phyloP scores from a whole-genome alignment of 2,329 filamentous ascomycete genomes.

The Akanthomyces lecanii region DNA sequence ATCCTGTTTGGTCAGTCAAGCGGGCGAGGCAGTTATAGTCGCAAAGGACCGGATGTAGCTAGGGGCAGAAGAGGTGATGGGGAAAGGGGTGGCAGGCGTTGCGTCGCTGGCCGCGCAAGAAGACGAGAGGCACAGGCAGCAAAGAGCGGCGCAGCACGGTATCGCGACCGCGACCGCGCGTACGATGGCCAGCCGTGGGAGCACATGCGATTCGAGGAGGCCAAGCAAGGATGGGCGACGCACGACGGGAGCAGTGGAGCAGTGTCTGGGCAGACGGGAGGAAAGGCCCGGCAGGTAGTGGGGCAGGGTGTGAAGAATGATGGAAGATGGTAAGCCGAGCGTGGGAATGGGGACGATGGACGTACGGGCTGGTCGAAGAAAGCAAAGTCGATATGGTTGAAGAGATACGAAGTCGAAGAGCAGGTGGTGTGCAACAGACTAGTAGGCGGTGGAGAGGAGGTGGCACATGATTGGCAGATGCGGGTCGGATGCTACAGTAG shows the following conservation, averaged over 20 bases:
- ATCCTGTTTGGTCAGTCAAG: slow-evolving; percentile 12
- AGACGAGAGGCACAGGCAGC: neutral
- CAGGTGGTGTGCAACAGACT: slow-evolving; percentile 11
- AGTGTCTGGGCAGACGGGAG: slow-evolving; percentile 1
- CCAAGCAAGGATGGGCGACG: neutral
- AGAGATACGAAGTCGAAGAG: slow-evolving; percentile 6
- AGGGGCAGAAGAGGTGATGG: neutral
- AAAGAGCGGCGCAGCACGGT: neutral
- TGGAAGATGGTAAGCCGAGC: slow-evolving; percentile 3
- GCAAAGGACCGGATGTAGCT: neutral
- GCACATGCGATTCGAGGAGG: neutral
- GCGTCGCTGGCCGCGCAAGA: slow-evolving; percentile 13
- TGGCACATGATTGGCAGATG: slow-evolving; percentile 19
- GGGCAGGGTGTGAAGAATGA: slow-evolving; percentile 5
- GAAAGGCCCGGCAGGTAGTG: slow-evolving; percentile 9
- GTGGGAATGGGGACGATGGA: slow-evolving; percentile 1
- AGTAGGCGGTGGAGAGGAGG: slow-evolving; percentile 11
- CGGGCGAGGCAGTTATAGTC: neutral
- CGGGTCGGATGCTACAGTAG: slow-evolving; percentile 15
- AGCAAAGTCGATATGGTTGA: slow-evolving; percentile 6
- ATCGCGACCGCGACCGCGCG: slow-evolving; percentile 8
- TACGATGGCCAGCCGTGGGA: neutral
- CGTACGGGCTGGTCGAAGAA: neutral
- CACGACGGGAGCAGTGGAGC: slow-evolving; percentile 11
- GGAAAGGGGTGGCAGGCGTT: neutral